Evolutionary conservation across 805 yeast genomes (phyloP), one percentile per base, ranked within the genome.

Genomic region (Lipomyces orientalis): DNA sequence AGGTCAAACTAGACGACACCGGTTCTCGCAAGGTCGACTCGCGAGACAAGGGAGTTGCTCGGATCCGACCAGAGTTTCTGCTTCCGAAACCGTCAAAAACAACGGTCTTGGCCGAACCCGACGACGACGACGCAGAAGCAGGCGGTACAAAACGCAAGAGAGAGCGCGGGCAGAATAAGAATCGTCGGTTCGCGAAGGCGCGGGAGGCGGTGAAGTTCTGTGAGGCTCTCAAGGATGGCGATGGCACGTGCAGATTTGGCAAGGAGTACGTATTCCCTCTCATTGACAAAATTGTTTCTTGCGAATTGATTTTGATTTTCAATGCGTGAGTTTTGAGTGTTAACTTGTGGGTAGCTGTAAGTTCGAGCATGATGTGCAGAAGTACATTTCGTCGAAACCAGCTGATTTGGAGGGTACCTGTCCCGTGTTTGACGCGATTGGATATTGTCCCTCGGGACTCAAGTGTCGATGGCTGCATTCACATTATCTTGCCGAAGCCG

Each of bases 371-470:
- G 90, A 93, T 79, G 76, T 93, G 31, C 83, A 82, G 2, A 81
- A 78, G 58, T 95, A 92, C 74, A 77, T 95, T 37, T 79, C 76
- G 0, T 77, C 85, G 31, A 94, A 95, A 77, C 89, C 87, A 0
- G 82, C 79, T 0, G 98, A 95, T 76, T 80, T 91, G 29, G 85
- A 83, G 9, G 96, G 97, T 0, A 75, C 75, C 1, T 95, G 99
- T 79, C 98, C 99, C 0, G 97, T 91, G 2, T 93, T 81, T 76
- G 81, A 81, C 43, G 89, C 90, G 0, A 81, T 91, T 46, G 99
- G 99, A 0, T 88, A 86, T 75, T 95, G 99, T 82, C 97, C 97
- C 3, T 85, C 90, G 69, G 99, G 99, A 0, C 79, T 91, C 73
- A 94, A 91, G 77, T 95, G 99, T 80, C 86, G 97, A 74, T 95